A percentile compares a stretch with the other conserved stretches of the same genome.
These are phyloP conservation scores for Collariella sp. DNA, from an alignment of 495 filamentous ascomycete genomes.

Conservation along the genomic window DNA sequence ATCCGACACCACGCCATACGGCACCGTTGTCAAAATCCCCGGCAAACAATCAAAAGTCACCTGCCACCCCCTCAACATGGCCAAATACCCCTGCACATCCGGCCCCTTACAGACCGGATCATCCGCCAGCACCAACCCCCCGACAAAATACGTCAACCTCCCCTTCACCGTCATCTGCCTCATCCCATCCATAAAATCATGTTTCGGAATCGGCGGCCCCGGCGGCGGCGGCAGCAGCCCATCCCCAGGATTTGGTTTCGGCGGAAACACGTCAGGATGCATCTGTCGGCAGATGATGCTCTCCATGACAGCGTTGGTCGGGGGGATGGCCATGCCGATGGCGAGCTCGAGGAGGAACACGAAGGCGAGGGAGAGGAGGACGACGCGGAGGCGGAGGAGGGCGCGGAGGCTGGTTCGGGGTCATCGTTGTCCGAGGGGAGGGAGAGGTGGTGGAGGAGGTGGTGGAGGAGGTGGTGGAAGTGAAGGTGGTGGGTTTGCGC, in stretches of 20 bases:
- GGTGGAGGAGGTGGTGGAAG: background rate
- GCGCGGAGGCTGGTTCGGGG: background rate
- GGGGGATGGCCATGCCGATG: slow-evolving; percentile 13
- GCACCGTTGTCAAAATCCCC: slow-evolving; percentile 21
- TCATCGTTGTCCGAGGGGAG: background rate
- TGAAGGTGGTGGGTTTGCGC: background rate
- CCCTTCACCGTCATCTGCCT: background rate
- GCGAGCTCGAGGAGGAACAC: slow-evolving; percentile 26
- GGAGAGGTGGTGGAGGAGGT: no score
- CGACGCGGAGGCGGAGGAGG: slow-evolving; percentile 18
- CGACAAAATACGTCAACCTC: background rate
- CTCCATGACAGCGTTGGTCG: slow-evolving; percentile 27
- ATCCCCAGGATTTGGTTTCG: no score
- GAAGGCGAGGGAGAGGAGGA: slow-evolving; percentile 17
- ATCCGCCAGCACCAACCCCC: slow-evolving; percentile 5
- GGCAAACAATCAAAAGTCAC: slow-evolving; percentile 23
- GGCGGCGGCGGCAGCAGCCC: background rate
- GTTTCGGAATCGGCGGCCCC: background rate
- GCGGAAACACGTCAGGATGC: slow-evolving; percentile 19
- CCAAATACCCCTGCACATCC: slow-evolving; percentile 27
- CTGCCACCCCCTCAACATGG: slow-evolving; percentile 28
- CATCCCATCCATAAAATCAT: no score
- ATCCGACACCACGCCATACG: slow-evolving; percentile 31
- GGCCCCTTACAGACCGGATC: slow-evolving; percentile 19
- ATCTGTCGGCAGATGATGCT: slow-evolving; percentile 26